Percentiles rank a stretch among this genome's conserved stretches.
phyloP scores from a whole-genome alignment of 805 yeast species.

The Spathaspora hagerdaliae region DNA sequence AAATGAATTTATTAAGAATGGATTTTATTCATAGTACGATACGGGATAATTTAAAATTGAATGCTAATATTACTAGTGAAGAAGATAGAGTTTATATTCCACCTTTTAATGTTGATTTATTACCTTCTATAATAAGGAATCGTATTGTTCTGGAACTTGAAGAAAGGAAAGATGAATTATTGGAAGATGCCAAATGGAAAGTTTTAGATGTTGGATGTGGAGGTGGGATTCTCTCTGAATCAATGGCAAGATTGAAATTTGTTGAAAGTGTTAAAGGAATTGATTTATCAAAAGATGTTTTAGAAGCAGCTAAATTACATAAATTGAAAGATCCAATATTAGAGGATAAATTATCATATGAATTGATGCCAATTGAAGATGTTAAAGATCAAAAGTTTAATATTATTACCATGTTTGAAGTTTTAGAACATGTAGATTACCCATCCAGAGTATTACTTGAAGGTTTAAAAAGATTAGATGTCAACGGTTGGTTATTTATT shows the following conservation, averaged over 20 bases:
- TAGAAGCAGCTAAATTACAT: conserved; percentile 76
- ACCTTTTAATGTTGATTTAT: conserved; percentile 64
- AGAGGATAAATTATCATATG: conserved; percentile 52
- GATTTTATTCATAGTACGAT: conserved; percentile 75
- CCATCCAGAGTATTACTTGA: conserved; percentile 71
- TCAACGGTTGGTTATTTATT: conserved; percentile 80
- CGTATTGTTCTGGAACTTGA: conserved; percentile 52
- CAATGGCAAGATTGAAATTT: conserved; percentile 70
- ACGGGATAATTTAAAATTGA: conserved; percentile 38
- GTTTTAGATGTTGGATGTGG: conserved; percentile 96
- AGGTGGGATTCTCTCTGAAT: conserved; percentile 91
- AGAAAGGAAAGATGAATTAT: conserved; percentile 34
- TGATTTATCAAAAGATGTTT: conserved; percentile 80
- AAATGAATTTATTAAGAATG: conserved; percentile 88
- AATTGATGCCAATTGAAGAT: conserved; percentile 60
- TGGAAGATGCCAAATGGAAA: conserved; percentile 33
- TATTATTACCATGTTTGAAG: conserved; percentile 85
- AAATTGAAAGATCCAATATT: conserved; percentile 61
- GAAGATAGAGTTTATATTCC: conserved; percentile 65
- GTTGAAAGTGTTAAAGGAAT: conserved; percentile 70
- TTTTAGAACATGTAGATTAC: conserved; percentile 88
- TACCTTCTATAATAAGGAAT: conserved; percentile 53
- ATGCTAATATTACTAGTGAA: conserved; percentile 19
- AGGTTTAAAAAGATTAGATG: conserved; percentile 65
- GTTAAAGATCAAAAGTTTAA: conserved; percentile 54